A percentile compares a stretch with the other conserved stretches of the same genome.
Conservation (phyloP, 495 filamentous ascomycete genomes). For the Podospora australis region DNA sequence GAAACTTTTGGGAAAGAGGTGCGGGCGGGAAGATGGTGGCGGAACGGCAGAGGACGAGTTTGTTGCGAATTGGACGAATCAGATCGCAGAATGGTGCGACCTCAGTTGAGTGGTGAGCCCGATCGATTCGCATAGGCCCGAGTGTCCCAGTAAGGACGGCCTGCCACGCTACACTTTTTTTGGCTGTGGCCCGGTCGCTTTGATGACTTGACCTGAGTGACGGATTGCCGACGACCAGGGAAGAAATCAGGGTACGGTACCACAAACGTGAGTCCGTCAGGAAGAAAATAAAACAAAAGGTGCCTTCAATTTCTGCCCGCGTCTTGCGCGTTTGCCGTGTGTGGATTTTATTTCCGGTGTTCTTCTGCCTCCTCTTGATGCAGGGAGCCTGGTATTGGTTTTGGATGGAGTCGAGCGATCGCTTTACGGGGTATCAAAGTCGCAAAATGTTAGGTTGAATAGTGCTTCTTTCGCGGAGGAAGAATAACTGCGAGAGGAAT, state of each 20-base stretch:
- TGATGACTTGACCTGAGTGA: neutral
- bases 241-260: neutral
- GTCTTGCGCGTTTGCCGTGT: too few relatives aligned
- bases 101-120: constrained; percentile 11
- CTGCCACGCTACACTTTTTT: constrained; percentile 18
- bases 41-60: constrained; percentile 31
- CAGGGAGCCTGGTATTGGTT: too few relatives aligned
- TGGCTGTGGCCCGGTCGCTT: constrained; percentile 1
- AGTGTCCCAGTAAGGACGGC: constrained; percentile 14
- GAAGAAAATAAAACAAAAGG: too few relatives aligned
- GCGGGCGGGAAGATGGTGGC: constrained; percentile 27
- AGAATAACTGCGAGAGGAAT: too few relatives aligned
- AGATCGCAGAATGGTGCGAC: constrained; percentile 20
- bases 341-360: too few relatives aligned
- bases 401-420: too few relatives aligned
- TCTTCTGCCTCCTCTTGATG: too few relatives aligned
- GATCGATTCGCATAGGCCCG: constrained; percentile 16
- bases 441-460: too few relatives aligned
- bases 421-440: too few relatives aligned
- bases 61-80: constrained; percentile 30
- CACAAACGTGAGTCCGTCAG: too few relatives aligned
- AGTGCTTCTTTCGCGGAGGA: too few relatives aligned
- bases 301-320: too few relatives aligned
- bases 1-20: constrained; percentile 28
- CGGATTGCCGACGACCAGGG: neutral